Base-by-base conservation (phyloP, 2,329 filamentous ascomycete species). In the Periconia sp. region DNA sequence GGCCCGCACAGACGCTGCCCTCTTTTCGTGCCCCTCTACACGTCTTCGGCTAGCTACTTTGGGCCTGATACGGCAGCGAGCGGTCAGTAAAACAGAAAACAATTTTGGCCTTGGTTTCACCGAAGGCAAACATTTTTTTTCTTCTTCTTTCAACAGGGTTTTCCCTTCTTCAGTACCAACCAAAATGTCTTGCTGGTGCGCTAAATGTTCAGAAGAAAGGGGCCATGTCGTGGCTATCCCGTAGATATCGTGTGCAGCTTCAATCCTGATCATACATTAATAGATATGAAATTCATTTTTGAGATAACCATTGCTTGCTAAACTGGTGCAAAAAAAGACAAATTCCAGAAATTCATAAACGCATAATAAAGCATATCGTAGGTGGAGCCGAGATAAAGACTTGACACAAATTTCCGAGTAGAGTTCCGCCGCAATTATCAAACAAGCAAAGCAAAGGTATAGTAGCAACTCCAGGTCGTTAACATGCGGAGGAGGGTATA, bases 401-500 rank as follows among this genome's bases (percentile, higher is more conserved):
- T 42, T 13, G 17, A 43, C 17, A 11, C 17, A 43, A 23, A 43
- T 23, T 19, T 43, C 17, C 41, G 27, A 46, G 23, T 10, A 48
- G 9, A n/a, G 27, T 45, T 18, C 20, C 27, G 20, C 43, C 8
- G 23, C 27, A 31, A n/a, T 19, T 40, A 20, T 5, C 17, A 50
- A 17, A 15, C 31, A 18, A 40, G 20, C 35, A 17, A 35, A 43
- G 44, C 27, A 45, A 46, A 45, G 27, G 27, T 49, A 41, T 47
- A 53, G 11, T 14, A 37, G 33, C 3, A 37, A 51, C 11, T 5
- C 10, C 11, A 37, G 13, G 5, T 37, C 33, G 33, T 37, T 14
- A 11, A n/a, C 9, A 41, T 50, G 53, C 45, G 45, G 60, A 66
- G 66, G 65, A 61, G 69, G 69, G 66, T 72, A 69, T 70, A 68